Evolutionary conservation across 2,329 filamentous ascomycete species (phyloP), one percentile per base, ranked within the genome.

Genomic region (Myriosclerotinia curreyana): DNA sequence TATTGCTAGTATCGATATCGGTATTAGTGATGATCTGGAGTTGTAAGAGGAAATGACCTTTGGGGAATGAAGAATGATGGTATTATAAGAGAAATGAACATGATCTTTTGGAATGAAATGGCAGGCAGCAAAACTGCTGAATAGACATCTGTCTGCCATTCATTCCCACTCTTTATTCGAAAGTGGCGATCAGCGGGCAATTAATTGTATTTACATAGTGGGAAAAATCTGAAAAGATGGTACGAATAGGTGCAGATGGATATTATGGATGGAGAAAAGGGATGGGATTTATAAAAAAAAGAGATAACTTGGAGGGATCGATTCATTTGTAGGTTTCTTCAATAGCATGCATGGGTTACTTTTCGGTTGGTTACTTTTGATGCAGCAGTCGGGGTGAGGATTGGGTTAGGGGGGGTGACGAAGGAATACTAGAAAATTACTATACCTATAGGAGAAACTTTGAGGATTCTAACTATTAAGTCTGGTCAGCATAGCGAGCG

Each of bases 1-100:
- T 64, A 94, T 98, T 76, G 92, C 89, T 1, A 84, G 87, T 34
- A 80, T 98, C 79, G 95, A 98, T 75, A 79, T 98, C 71, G 94
- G 92, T 36, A 92, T 98, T 74, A 94, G 98, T 71, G 87, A 96
- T 71, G 92, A 96, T 70, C 60, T 75, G 50, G 71, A 66, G 14
- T n/a, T 64, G 52, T 64, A 46, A 34, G 12, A 34, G 44, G 20
- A 11, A 14, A 25, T 22, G 28, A n/a, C 8, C 28, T 2, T 22
- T 22, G 8, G 6, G 42, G 42, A 22, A 7, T 48, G 40, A 22
- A 36, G 12, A 11, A 48, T 22, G 12, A 14, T 17, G 28, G 2
- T 11, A 48, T 22, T 6, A 11, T 12, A 46, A 17, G 28, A 48
- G 40, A 22, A 4, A 48, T 36, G n/a, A 20, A 36, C 5, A 25